These are phyloP conservation scores for Aspergillus fumigatus DNA, from an alignment of 2,329 filamentous ascomycete species.

Conservation along the genomic window DNA sequence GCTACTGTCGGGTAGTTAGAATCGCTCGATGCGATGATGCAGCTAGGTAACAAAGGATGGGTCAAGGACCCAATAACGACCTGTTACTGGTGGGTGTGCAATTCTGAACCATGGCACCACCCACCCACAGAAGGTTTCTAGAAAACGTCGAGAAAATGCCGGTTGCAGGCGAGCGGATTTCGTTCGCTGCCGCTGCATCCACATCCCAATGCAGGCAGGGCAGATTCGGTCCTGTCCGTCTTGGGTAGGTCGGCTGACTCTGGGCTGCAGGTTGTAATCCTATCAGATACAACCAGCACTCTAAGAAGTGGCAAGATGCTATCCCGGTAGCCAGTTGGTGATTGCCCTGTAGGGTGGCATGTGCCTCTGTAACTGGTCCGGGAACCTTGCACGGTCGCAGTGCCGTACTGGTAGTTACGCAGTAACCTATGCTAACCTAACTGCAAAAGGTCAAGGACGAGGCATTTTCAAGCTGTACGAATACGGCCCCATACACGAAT, in stretches of 20 bases:
- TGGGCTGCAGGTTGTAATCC: too few relatives aligned
- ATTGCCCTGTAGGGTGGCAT: neutral
- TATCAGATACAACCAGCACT: neutral
- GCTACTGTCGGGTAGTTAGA: neutral
- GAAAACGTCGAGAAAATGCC: conserved; percentile 30
- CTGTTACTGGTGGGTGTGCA: conserved; percentile 8
- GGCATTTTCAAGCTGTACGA: neutral
- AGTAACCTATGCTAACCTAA: neutral
- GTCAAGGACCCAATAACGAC: conserved; percentile 14
- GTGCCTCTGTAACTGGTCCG: neutral
- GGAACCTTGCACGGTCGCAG: neutral
- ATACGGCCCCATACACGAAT: neutral
- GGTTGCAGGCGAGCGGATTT: conserved; percentile 3
- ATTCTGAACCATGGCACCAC: neutral
- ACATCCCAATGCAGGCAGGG: conserved; percentile 2
- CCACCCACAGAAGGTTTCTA: conserved; percentile 25
- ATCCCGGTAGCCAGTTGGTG: neutral
- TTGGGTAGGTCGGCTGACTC: neutral
- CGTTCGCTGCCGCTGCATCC: neutral
- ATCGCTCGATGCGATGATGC: conserved; percentile 1
- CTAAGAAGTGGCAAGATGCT: neutral
- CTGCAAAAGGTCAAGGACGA: neutral
- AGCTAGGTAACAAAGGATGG: conserved; percentile 4
- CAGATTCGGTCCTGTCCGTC: neutral
- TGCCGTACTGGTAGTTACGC: neutral